These are phyloP conservation scores for Anthostomella pinea DNA, from an alignment of 2,329 filamentous ascomycete species.

Conservation along the genomic window DNA sequence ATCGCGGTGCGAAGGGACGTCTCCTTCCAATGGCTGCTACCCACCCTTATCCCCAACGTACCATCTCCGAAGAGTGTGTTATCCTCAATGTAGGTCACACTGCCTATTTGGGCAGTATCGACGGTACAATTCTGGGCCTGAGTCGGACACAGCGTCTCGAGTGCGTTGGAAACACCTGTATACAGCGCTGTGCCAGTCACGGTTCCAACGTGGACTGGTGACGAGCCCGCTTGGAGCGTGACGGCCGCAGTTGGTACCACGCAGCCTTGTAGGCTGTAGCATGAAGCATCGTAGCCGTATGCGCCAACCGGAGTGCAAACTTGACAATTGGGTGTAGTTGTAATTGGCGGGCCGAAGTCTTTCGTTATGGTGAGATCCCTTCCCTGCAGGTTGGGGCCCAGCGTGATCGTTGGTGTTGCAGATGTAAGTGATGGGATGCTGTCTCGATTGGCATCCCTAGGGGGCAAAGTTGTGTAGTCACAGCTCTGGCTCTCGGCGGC, in stretches of 20 bases:
- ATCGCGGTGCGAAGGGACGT: slow-evolving; percentile 2
- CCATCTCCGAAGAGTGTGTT: background rate
- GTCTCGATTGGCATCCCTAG: no score
- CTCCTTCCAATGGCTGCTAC: slow-evolving; percentile 4
- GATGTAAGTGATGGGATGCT: no score
- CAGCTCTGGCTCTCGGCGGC: no score
- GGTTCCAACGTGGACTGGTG: slow-evolving; percentile 4
- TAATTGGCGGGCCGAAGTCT: no score
- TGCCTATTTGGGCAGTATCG: background rate
- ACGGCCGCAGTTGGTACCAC: background rate
- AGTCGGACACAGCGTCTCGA: slow-evolving; percentile 3
- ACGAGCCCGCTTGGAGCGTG: slow-evolving; percentile 4
- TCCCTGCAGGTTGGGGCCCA: no score
- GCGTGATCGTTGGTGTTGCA: no score
- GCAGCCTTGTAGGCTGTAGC: slow-evolving; percentile 1
- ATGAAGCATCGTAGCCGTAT: no score
- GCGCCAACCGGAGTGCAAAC: no score
- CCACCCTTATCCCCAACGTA: slow-evolving; percentile 1
- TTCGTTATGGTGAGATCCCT: no score
- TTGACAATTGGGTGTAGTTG: no score
- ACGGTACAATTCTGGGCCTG: slow-evolving; percentile 1
- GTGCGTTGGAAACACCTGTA: slow-evolving; percentile 4
- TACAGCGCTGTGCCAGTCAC: slow-evolving; percentile 4
- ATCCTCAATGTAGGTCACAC: background rate
- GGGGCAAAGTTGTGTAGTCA: no score